phyloP scores from a whole-genome alignment of 2,329 filamentous ascomycete genomes.

The Phialophora expanda region DNA sequence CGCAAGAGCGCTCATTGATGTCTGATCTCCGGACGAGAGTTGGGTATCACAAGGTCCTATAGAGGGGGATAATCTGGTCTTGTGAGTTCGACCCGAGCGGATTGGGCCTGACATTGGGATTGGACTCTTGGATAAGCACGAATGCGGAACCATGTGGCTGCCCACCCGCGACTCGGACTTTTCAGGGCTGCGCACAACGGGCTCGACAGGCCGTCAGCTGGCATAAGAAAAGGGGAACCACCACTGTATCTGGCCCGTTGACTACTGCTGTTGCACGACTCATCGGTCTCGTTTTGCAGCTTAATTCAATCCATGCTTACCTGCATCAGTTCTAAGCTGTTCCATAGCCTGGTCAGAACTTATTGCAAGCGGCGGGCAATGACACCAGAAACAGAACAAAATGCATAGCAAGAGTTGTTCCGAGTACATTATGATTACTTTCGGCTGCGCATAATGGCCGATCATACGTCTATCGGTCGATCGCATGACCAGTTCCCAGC shows the following conservation, averaged over 20 bases:
- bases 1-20: conserved; percentile 32
- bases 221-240: background rate
- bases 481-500: conserved; percentile 11
- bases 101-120: conserved; percentile 9
- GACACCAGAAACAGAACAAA: background rate
- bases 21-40: conserved; percentile 10
- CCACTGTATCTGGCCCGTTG: background rate
- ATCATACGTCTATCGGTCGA: conserved; percentile 17
- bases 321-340: background rate
- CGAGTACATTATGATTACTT: conserved; percentile 26
- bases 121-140: conserved; percentile 15
- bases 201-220: conserved; percentile 6
- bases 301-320: conserved; percentile 1
- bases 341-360: background rate
- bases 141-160: conserved; percentile 18
- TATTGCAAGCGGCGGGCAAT: background rate
- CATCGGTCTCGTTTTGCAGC: background rate
- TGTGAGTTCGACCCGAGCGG: conserved; percentile 13
- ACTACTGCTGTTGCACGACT: conserved; percentile 1
- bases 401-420: background rate
- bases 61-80: conserved; percentile 17
- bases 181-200: background rate
- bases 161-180: conserved; percentile 13
- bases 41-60: background rate
- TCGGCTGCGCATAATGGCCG: conserved; percentile 18